phyloP scores from a whole-genome alignment of 139 green algal species.

The Volvox africanus region DNA sequence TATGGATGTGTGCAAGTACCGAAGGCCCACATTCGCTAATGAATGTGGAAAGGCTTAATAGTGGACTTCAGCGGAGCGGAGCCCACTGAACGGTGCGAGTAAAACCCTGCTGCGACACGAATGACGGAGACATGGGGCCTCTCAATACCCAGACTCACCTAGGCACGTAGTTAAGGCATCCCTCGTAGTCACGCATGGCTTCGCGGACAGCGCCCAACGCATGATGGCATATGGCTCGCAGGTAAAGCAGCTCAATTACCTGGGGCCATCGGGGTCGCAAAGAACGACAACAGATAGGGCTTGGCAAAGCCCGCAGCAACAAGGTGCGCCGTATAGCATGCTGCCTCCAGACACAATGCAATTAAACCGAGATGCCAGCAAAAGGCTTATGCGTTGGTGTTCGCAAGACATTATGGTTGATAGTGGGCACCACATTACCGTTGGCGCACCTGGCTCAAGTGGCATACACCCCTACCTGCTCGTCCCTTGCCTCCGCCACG shows the following conservation, averaged over 20 bases:
- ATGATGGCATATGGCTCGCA: constrained; percentile 66
- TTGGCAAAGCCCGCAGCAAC: neutral
- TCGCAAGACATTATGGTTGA: no score
- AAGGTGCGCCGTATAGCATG: neutral
- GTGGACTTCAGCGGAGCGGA: no score
- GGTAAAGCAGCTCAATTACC: constrained; percentile 78
- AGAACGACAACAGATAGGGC: neutral
- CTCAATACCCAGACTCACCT: neutral
- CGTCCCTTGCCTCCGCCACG: constrained; percentile 59
- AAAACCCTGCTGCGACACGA: no score
- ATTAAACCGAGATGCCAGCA: no score
- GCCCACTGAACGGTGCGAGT: no score
- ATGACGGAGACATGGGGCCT: no score
- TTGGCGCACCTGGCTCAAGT: neutral
- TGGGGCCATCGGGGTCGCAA: neutral
- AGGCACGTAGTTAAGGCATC: constrained; percentile 47
- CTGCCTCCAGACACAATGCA: no score
- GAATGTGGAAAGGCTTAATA: no score
- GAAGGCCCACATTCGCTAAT: no score
- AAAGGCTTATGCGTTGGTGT: no score
- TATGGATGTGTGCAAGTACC: no score
- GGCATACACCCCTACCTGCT: constrained; percentile 53
- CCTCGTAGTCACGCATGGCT: constrained; percentile 61
- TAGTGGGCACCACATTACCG: no score
- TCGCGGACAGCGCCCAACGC: constrained; percentile 52